Evolutionary conservation across 163 green algal species (phyloP).

Genomic region (Botryococcus braunii): DNA sequence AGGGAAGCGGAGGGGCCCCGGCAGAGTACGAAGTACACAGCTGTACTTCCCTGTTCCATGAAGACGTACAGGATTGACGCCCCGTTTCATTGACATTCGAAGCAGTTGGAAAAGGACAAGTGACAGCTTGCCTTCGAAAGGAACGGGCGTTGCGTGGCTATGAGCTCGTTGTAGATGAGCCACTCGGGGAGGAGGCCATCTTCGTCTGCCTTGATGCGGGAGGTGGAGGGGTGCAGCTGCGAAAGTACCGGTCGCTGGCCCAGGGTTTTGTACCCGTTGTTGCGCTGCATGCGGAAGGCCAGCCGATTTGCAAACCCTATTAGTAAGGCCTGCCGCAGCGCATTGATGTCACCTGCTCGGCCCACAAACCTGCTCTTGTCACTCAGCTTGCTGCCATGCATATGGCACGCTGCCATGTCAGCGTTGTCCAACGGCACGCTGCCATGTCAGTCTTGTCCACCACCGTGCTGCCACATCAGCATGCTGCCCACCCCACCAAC

Average conservation of each 20-base stretch:
- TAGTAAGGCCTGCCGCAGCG: conserved; percentile 49
- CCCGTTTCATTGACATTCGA: neutral
- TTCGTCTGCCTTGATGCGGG: conserved; percentile 54
- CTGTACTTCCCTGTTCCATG: too few species aligned
- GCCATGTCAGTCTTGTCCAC: conserved; percentile 68
- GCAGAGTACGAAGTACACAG: too few species aligned
- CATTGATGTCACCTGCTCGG: conserved; percentile 10
- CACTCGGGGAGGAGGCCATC: conserved; percentile 82
- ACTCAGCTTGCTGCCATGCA: neutral
- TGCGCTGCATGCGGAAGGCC: conserved; percentile 61
- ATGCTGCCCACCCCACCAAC: too few species aligned
- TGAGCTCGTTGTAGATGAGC: conserved; percentile 89
- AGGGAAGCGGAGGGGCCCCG: too few species aligned
- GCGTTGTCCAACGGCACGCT: too few species aligned
- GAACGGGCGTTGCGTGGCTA: conserved; percentile 38
- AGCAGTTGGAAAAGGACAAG: neutral
- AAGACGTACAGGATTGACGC: neutral
- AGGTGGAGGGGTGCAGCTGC: conserved; percentile 66
- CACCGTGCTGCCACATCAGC: too few species aligned
- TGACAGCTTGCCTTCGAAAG: neutral
- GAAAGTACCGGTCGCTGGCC: conserved; percentile 36
- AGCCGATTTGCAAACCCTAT: conserved; percentile 76
- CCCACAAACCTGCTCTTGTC: neutral
- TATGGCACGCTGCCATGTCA: too few species aligned
- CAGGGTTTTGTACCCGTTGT: conserved; percentile 89